phyloP scores from a whole-genome alignment of 441 rosid genomes.

The Capsella rubella region DNA sequence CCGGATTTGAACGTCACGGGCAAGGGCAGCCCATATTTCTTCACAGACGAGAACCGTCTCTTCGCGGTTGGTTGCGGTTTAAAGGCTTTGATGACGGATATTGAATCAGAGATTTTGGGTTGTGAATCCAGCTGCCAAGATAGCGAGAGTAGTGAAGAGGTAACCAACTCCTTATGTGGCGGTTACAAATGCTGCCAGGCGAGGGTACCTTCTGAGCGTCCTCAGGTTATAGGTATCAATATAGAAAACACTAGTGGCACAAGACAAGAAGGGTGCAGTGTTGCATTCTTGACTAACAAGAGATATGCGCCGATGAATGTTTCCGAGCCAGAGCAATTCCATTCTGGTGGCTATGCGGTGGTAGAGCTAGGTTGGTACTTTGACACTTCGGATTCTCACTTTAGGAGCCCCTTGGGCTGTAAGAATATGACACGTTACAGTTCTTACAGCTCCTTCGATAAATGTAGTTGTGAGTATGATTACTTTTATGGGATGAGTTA shows the following conservation, averaged over 20 bases:
- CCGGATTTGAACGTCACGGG: slow-evolving; percentile 23
- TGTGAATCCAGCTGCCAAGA: slow-evolving; percentile 38
- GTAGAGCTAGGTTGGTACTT: slow-evolving; percentile 43
- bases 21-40: slow-evolving; percentile 36
- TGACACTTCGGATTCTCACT: slow-evolving; percentile 25
- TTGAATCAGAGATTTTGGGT: slow-evolving; percentile 33
- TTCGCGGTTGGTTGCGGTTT: slow-evolving; percentile 41
- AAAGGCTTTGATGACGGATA: slow-evolving; percentile 38
- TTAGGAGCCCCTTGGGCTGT: slow-evolving; percentile 24
- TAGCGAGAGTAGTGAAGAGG: neutral
- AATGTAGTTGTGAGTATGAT: neutral
- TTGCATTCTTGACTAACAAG: slow-evolving; percentile 39
- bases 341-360: slow-evolving; percentile 20
- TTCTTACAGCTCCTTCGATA: slow-evolving; percentile 3
- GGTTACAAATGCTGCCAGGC: slow-evolving; percentile 39
- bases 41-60: slow-evolving; percentile 36
- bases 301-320: slow-evolving; percentile 23
- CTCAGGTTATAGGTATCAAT: neutral
- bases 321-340: slow-evolving; percentile 20
- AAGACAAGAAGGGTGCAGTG: slow-evolving; percentile 21
- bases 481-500: slow-evolving; percentile 40
- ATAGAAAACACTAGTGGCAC: neutral
- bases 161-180: slow-evolving; percentile 25
- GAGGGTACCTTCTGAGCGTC: slow-evolving; percentile 33
- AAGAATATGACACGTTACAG: slow-evolving; percentile 1